These are phyloP conservation scores for Xylaria multiplex DNA, from an alignment of 2,329 filamentous ascomycete genomes.

Conservation along the genomic window DNA sequence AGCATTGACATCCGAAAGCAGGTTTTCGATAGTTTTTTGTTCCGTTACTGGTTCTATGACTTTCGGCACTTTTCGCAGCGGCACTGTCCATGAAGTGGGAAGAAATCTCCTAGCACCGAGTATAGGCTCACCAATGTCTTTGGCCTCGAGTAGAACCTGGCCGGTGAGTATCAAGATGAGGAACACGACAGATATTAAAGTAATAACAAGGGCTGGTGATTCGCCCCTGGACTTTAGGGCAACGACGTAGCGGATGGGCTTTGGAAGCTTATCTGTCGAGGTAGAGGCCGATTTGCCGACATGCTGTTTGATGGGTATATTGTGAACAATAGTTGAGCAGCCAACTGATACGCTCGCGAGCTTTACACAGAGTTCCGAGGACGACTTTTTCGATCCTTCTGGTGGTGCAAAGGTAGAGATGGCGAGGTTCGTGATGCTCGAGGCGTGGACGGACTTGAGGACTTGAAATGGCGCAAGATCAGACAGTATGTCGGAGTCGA, in stretches of 20 bases:
- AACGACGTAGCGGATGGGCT: constrained; percentile 75
- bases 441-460: constrained; percentile 64
- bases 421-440: constrained; percentile 67
- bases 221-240: constrained; percentile 65
- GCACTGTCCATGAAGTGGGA: constrained; percentile 54
- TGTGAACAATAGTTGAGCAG: constrained; percentile 82
- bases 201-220: constrained; percentile 62
- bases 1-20: constrained; percentile 50
- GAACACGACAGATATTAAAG: constrained; percentile 66
- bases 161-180: constrained; percentile 70
- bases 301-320: constrained; percentile 71
- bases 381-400: constrained; percentile 57
- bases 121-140: constrained; percentile 65
- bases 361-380: constrained; percentile 70
- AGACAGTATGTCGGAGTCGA: constrained; percentile 60
- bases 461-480: constrained; percentile 64
- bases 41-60: constrained; percentile 19
- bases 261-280: constrained; percentile 54
- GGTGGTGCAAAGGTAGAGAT: constrained; percentile 68
- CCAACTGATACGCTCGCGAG: constrained; percentile 84
- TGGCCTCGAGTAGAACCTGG: constrained; percentile 72
- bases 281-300: constrained; percentile 50
- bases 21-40: constrained; percentile 46
- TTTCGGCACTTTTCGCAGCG: constrained; percentile 49
- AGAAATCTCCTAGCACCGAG: constrained; percentile 66